Conservation (phyloP, 192 early-diverging fungal species). For the Coemansia reversa region DNA sequence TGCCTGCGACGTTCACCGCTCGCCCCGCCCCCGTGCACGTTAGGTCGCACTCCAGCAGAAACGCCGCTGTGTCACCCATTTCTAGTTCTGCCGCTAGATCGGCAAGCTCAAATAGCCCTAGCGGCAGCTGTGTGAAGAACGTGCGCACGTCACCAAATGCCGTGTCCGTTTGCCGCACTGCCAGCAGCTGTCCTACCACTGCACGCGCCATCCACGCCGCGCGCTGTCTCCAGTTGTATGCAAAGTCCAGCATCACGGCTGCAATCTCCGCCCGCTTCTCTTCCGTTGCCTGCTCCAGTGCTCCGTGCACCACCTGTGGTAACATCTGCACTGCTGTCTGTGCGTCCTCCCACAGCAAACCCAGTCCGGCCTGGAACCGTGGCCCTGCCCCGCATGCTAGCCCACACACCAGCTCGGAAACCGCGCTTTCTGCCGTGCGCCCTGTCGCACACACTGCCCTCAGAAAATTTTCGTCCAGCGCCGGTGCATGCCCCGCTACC, state of each 20-base stretch:
- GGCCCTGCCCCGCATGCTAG: not conserved
- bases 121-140: conserved; percentile 32
- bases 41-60: conserved; percentile 50
- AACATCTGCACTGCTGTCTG: conserved; percentile 30
- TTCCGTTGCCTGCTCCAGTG: conserved; percentile 14
- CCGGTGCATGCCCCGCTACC: not conserved
- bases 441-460: conserved; percentile 17
- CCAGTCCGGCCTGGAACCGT: conserved; percentile 17
- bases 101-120: conserved; percentile 50
- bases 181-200: conserved; percentile 26
- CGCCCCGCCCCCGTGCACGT: conserved; percentile 27
- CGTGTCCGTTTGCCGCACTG: conserved; percentile 28
- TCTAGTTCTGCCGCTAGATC: conserved; percentile 35
- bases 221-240: conserved; percentile 41
- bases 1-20: conserved; percentile 14
- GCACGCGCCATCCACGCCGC: conserved; percentile 34
- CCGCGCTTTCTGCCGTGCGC: conserved; percentile 14
- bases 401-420: conserved; percentile 34
- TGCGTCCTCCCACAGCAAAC: conserved; percentile 32
- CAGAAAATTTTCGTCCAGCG: conserved; percentile 27
- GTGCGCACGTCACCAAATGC: conserved; percentile 43
- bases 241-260: conserved; percentile 45
- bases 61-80: conserved; percentile 38
- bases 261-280: conserved; percentile 27
- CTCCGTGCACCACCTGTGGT: conserved; percentile 30